phyloP scores from a whole-genome alignment of 179 eudicot species.

The Beta lomatogona region DNA sequence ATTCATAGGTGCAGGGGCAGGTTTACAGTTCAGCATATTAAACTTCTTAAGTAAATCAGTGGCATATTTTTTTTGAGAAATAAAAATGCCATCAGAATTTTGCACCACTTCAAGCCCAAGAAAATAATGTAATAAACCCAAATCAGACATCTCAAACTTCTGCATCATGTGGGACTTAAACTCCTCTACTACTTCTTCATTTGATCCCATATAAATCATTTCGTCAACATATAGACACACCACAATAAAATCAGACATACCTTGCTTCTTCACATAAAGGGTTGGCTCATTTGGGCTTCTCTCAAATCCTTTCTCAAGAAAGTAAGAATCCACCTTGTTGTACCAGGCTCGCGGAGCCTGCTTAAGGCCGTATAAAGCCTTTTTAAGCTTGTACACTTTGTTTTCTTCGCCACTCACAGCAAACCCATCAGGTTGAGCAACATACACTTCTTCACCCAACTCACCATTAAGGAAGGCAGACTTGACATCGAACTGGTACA shows the following conservation, averaged over 20 bases:
- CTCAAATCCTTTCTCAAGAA: not conserved
- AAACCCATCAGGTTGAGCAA: not conserved
- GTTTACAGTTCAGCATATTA: not conserved
- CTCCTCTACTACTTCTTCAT: too few species aligned
- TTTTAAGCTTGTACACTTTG: not conserved
- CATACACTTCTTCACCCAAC: not conserved
- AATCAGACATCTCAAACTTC: too few species aligned
- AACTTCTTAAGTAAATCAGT: constrained; percentile 5
- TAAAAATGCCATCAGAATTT: too few species aligned
- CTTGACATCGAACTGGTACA: constrained; percentile 9
- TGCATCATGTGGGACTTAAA: too few species aligned
- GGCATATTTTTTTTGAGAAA: constrained; percentile 14
- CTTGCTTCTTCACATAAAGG: not conserved
- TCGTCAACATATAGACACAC: too few species aligned
- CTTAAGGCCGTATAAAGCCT: not conserved
- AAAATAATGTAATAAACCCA: too few species aligned
- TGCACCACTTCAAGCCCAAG: too few species aligned
- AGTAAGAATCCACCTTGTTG: not conserved
- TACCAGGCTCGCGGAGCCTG: constrained; percentile 10
- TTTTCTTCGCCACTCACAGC: not conserved
- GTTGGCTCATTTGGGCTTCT: constrained; percentile 8
- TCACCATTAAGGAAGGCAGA: not conserved
- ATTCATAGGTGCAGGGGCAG: not conserved
- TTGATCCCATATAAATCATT: too few species aligned
- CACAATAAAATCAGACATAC: too few species aligned